Conservation (phyloP, 768 basidiomycete genomes). For the Mycena latifolia region DNA sequence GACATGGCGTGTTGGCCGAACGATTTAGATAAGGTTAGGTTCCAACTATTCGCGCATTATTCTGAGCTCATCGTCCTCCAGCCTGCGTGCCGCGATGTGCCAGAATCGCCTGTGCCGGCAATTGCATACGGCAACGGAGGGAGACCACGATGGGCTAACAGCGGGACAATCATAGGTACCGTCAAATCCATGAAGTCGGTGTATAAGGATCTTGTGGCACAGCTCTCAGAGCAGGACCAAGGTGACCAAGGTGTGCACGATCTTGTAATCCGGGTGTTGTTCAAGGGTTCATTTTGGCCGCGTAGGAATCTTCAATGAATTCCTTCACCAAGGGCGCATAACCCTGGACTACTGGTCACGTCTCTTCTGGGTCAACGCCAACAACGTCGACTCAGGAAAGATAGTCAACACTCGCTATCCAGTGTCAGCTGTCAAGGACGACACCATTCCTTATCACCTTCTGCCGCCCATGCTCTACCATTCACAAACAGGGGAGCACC, state of each 20-base stretch:
- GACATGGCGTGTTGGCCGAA: slow-evolving; percentile 35
- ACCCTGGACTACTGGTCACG: slow-evolving; percentile 30
- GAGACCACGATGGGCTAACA: slow-evolving; percentile 31
- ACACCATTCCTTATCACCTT: slow-evolving; percentile 23
- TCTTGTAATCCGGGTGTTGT: neutral
- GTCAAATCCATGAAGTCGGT: slow-evolving; percentile 25
- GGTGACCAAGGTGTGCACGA: slow-evolving; percentile 26
- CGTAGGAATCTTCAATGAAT: slow-evolving; percentile 31
- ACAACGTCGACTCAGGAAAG: slow-evolving; percentile 12
- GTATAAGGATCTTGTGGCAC: slow-evolving; percentile 18
- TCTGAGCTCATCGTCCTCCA: neutral
- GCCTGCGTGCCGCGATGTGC: slow-evolving; percentile 31
- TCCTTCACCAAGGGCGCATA: slow-evolving; percentile 25
- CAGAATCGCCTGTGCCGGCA: slow-evolving; percentile 26
- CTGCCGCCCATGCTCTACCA: slow-evolving; percentile 28
- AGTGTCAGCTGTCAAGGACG: slow-evolving; percentile 20
- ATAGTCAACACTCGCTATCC: slow-evolving; percentile 27
- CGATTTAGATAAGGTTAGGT: slow-evolving; percentile 21
- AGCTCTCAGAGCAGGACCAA: neutral
- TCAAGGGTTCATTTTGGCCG: neutral
- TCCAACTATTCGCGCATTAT: neutral
- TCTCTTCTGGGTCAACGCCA: slow-evolving; percentile 29
- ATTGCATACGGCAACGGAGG: slow-evolving; percentile 9
- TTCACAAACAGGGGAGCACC: slow-evolving; percentile 21
- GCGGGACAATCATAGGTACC: slow-evolving; percentile 28